Base-by-base conservation (phyloP, 2,329 filamentous ascomycete genomes). In the Microsporum ferrugineum region DNA sequence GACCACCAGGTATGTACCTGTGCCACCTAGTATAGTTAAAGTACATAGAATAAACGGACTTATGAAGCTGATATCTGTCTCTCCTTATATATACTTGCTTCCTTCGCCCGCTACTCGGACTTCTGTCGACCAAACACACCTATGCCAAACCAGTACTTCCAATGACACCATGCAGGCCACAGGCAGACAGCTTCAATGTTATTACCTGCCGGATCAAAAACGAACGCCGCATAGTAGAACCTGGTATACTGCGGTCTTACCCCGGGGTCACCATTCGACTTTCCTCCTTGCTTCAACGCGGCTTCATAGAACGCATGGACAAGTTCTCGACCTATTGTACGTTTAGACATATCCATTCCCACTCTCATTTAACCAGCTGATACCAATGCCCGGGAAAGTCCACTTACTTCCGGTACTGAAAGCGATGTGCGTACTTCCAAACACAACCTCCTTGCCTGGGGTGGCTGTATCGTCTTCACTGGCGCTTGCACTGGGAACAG, bases 191-290 rank as follows among this genome's bases (percentile, higher is more conserved):
- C 74, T 69, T 82, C 80, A 51, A 82, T 75, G 64, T 82, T 82
- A 65, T 82, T 82, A 0, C 80, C 80, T 2, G 73, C 69, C 1
- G 79, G 78, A 65, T 82, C 80, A 45, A 75, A 67, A 4, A 82
- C 72, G 69, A 79, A 83, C 0, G 79, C 78, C 1, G 68, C 80
- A 59, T 81, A 83, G 67, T 82, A 82, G 4, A 71, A 71, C 12
- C 73, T 66, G 51, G 73, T 72, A 65, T 80, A 82, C 12, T 78
- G 68, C 2, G 72, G 62, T 47, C 79, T 69, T 10, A 73, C 36
- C 0, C 80, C 80, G 0, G 80, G 80, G 14, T 72, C 68, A 2
- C 80, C 80, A 65, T 82, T 82, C 65, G 77, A 75, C 36, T 71
- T 75, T 1, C 71, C 80, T 0, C 80, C 80, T 0, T 74, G 73